Evolutionary conservation across 192 early-diverging fungal genomes (phyloP).

Genomic region (Coemansia sp.): DNA sequence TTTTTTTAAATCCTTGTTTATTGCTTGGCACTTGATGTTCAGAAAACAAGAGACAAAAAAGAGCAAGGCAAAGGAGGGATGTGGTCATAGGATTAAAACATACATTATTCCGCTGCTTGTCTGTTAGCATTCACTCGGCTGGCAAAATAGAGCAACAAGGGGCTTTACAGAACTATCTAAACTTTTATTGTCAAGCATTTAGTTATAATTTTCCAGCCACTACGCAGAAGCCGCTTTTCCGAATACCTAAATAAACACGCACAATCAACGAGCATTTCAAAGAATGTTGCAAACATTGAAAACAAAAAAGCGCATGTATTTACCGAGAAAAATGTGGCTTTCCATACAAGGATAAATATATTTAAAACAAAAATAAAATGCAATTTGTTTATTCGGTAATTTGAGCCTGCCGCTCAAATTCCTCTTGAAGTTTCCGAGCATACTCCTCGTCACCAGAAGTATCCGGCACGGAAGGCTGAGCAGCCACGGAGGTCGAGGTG

Average conservation of each 20-base stretch:
- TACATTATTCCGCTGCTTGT: too few relatives aligned
- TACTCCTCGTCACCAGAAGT: constrained; percentile 47
- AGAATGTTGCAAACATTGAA: not conserved
- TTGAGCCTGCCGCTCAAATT: constrained; percentile 32
- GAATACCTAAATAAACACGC: not conserved
- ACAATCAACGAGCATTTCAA: not conserved
- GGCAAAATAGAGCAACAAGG: too few relatives aligned
- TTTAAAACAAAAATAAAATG: not conserved
- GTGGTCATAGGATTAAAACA: not conserved
- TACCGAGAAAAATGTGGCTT: too few relatives aligned
- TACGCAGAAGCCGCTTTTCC: not conserved
- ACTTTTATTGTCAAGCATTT: not conserved
- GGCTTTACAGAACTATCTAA: too few relatives aligned
- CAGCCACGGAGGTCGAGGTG: not conserved
- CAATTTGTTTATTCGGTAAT: not conserved
- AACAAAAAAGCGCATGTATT: not conserved
- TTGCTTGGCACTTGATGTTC: too few relatives aligned
- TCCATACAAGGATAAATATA: not conserved
- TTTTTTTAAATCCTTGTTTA: too few relatives aligned
- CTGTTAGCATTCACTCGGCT: too few relatives aligned
- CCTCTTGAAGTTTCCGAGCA: constrained; percentile 45
- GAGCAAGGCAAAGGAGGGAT: not conserved
- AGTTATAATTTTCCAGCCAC: not conserved
- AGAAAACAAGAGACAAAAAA: too few relatives aligned
- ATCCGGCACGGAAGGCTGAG: constrained; percentile 22